Evolutionary conservation across 106 monocot genomes (phyloP), one percentile per base, ranked within the genome.

Genomic region (Acorus calamus): DNA sequence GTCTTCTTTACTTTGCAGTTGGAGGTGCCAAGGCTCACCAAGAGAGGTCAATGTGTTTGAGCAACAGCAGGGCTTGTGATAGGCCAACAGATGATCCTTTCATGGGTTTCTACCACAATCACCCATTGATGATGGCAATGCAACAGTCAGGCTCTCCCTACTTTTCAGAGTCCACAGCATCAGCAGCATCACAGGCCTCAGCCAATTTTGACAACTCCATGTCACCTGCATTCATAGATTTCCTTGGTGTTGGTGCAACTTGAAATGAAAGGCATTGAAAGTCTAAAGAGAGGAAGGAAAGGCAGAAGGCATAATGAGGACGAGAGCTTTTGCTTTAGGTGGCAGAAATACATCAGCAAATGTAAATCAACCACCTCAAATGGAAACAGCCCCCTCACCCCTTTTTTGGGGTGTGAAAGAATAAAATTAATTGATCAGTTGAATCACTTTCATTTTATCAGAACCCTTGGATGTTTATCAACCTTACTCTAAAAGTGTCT

Each of bases 81-180:
- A 50, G 66, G 59, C 59, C 59, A 57, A 59, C 60, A 14, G 50
- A 62, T 11, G 69, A 67, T 43, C 8, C 13, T 28, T 61, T 55
- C 51, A 56, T 56, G 50, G 59, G 71, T 44, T 57, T 68, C 62
- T 65, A 57, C 42, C 58, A 65, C 11, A 66, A 81, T 47, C 14
- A 68, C 65, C 75, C 77, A 13, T 68, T 82, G 70, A 52, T 75
- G 72, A 28, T 79, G 53, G 66, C 71, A 67, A 63, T 72, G 78
- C 80, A 80, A 60, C 80, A 65, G 3, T 50, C 75, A 7, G 42
- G 53, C 55, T 48, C 44, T 11, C 51, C 14, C 60, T 8, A 57
- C 50, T 49, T 46, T 8, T 42, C 43, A 42, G 51, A 57, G 14
- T 71, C 51, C 68, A 48, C 48, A 50, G 63, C 62, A 41, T 49